A percentile compares a stretch with the other conserved stretches of the same genome.
These are phyloP conservation scores for Diplodia mutila DNA, from an alignment of 2,329 filamentous ascomycete species.

Conservation along the genomic window DNA sequence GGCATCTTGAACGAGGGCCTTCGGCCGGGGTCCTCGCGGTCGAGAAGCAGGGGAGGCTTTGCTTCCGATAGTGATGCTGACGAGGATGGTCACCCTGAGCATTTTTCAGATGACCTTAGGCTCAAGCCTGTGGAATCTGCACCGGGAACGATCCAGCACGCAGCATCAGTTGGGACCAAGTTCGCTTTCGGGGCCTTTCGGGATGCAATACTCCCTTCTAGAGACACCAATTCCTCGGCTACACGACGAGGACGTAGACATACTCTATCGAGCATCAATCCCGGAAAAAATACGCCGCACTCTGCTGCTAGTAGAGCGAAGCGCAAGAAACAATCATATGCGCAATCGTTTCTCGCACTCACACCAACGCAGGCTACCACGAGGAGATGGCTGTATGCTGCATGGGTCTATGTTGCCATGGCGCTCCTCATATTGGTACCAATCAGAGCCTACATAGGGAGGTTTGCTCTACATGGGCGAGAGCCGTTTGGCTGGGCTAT, in stretches of 20 bases:
- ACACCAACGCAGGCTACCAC: constrained; percentile 76
- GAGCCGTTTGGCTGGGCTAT: constrained; percentile 94
- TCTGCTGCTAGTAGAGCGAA: constrained; percentile 5
- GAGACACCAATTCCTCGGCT: neutral
- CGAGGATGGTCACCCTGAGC: constrained; percentile 40
- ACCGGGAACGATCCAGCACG: neutral
- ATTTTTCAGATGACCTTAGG: constrained; percentile 11
- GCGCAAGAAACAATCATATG: constrained; percentile 31
- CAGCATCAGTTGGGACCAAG: neutral
- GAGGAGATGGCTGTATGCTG: constrained; percentile 83
- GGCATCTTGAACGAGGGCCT: constrained; percentile 45
- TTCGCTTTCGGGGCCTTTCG: constrained; percentile 11
- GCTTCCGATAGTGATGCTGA: constrained; percentile 52
- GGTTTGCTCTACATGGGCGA: constrained; percentile 67
- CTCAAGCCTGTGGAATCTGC: constrained; percentile 24
- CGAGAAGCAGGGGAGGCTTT: constrained; percentile 7
- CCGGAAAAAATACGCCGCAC: constrained; percentile 24
- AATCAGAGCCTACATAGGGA: constrained; percentile 70
- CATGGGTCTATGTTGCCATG: constrained; percentile 74
- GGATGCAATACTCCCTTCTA: constrained; percentile 14
- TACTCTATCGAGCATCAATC: constrained; percentile 34
- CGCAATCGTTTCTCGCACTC: constrained; percentile 74
- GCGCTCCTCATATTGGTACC: constrained; percentile 68
- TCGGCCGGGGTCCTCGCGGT: constrained; percentile 25
- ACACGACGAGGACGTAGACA: constrained; percentile 35